A percentile compares a stretch with the other conserved stretches of the same genome.
Conservation (phyloP, 164 flowering plant genomes). For the Dillenia suffruticosa region DNA sequence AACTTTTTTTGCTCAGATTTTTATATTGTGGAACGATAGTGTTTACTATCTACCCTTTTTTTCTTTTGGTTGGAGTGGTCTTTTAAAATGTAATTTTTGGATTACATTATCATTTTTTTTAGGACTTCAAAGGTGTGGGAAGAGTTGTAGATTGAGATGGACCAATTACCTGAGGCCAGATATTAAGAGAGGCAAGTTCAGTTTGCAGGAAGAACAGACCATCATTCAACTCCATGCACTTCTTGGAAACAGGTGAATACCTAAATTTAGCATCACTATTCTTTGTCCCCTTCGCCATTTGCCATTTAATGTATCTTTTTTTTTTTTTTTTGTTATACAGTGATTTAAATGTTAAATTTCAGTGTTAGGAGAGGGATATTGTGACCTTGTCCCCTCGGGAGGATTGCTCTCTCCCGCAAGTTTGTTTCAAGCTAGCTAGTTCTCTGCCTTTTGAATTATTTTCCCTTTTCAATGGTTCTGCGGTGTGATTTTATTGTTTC, state of each 20-base stretch:
- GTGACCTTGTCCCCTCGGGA: no score
- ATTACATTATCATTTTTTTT: background rate
- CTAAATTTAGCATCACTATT: background rate
- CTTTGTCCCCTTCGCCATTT: background rate
- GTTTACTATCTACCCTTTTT: no score
- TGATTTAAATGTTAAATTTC: no score
- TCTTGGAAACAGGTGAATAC: slow-evolving; percentile 24
- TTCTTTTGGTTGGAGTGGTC: no score
- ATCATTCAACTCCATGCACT: slow-evolving; percentile 36
- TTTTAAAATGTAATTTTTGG: no score
- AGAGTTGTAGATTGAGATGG: slow-evolving; percentile 21
- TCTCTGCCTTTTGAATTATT: background rate
- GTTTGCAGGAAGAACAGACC: slow-evolving; percentile 31
- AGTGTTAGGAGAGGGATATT: no score
- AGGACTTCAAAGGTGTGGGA: slow-evolving; percentile 25
- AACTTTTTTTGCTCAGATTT: no score
- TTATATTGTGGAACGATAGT: no score
- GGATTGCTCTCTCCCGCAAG: background rate
- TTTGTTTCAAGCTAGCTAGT: background rate
- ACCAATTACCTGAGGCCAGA: slow-evolving; percentile 33
- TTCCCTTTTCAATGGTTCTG: background rate
- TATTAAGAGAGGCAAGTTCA: slow-evolving; percentile 30
- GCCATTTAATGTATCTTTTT: no score
- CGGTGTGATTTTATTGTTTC: no score
- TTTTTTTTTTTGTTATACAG: no score